Conservation (phyloP, 345 rosid genomes). For the Populus nigra region DNA sequence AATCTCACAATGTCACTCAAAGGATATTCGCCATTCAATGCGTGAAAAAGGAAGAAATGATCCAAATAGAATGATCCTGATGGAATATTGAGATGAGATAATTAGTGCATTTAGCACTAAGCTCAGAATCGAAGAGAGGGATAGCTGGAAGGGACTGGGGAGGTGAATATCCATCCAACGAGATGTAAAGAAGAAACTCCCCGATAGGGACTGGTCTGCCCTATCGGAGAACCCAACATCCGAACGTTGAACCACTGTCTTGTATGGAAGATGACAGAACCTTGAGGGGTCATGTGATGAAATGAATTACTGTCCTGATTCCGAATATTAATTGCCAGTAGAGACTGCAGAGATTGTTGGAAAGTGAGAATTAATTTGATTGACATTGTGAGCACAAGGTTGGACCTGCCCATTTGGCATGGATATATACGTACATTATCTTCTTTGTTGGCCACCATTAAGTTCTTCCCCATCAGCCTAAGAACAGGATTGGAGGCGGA, state of each 20-base stretch:
- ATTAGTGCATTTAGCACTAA: no score
- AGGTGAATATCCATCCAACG: no score
- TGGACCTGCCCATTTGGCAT: slow-evolving; percentile 33
- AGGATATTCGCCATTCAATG: no score
- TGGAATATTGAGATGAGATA: no score
- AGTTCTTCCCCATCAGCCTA: slow-evolving; percentile 91
- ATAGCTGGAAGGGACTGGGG: no score
- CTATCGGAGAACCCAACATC: slow-evolving; percentile 31
- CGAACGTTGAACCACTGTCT: slow-evolving; percentile 20
- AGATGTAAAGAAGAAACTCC: no score
- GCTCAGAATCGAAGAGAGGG: no score
- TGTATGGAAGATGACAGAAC: slow-evolving; percentile 27
- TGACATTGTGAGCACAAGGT: slow-evolving; percentile 28
- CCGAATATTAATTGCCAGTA: slow-evolving; percentile 15
- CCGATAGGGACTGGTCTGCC: no score
- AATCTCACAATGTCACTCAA: no score
- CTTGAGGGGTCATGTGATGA: slow-evolving; percentile 28
- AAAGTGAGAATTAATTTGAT: slow-evolving; percentile 31
- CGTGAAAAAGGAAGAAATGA: no score
- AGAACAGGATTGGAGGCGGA: slow-evolving; percentile 66
- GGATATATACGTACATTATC: slow-evolving; percentile 41
- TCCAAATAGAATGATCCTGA: no score
- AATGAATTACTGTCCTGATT: slow-evolving; percentile 23
- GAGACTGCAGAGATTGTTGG: slow-evolving; percentile 30
- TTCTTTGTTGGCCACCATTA: slow-evolving; percentile 87